Conservation (phyloP, 768 basidiomycete species). For the Cystofilobasidium macerans region DNA sequence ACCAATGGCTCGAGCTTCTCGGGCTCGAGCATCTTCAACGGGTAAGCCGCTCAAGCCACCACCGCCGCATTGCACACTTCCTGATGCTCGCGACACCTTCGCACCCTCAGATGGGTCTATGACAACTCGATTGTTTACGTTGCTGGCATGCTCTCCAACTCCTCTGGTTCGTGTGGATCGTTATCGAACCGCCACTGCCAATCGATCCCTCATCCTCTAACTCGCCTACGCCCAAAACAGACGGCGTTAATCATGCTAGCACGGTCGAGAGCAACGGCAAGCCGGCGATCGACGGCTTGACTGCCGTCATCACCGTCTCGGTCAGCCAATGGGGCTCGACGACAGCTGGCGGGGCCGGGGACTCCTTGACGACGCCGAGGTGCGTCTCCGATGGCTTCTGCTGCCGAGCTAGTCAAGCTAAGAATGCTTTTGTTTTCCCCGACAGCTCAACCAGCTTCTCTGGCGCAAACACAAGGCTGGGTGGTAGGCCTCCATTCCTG, state of each 20-base stretch:
- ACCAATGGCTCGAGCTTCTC: conserved; percentile 40
- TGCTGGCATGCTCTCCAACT: conserved; percentile 56
- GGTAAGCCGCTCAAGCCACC: background rate
- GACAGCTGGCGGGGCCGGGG: background rate
- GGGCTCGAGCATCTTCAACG: background rate
- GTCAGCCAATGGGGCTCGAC: background rate
- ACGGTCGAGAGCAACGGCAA: conserved; percentile 30
- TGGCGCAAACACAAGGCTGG: too few species aligned
- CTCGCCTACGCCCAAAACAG: too few species aligned
- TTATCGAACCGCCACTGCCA: background rate
- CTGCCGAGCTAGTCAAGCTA: too few species aligned
- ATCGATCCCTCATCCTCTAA: background rate
- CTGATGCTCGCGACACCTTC: background rate
- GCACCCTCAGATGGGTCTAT: conserved; percentile 51
- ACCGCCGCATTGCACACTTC: background rate
- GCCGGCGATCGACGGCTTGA: conserved; percentile 62
- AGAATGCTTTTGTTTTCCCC: too few species aligned
- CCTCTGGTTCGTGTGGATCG: conserved; percentile 28
- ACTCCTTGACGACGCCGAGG: background rate
- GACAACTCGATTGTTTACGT: conserved; percentile 57
- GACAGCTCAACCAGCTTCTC: too few species aligned
- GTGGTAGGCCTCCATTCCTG: too few species aligned
- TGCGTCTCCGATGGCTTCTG: background rate
- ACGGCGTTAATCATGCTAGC: conserved; percentile 39
- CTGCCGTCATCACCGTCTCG: conserved; percentile 61